These are phyloP conservation scores for Colletotrichum lini DNA, from an alignment of 2,329 filamentous ascomycete species.

Conservation along the genomic window DNA sequence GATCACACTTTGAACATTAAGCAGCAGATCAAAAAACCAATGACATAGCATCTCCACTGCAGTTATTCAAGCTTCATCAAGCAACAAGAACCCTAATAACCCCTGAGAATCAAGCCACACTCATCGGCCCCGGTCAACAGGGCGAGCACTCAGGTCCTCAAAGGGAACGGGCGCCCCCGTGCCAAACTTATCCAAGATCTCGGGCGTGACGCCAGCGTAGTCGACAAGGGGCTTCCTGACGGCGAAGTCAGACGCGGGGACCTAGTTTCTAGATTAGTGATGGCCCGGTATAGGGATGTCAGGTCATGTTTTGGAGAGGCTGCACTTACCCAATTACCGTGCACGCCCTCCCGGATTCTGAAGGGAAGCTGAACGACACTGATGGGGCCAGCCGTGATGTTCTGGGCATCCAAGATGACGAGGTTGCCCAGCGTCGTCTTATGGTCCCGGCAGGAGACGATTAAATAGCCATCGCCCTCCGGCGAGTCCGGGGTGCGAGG, in stretches of 20 bases:
- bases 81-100: no score
- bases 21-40: no score
- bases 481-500: background rate
- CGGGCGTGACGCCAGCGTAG: background rate
- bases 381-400: background rate
- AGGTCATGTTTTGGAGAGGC: no score
- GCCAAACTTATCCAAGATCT: background rate
- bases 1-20: no score
- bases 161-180: background rate
- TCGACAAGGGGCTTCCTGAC: background rate
- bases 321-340: background rate
- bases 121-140: background rate
- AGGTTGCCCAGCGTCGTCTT: background rate
- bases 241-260: background rate
- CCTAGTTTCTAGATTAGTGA: background rate
- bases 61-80: no score
- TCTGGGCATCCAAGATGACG: background rate
- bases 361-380: background rate
- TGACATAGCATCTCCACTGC: no score
- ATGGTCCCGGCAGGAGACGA: background rate
- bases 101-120: no score
- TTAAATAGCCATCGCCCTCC: background rate
- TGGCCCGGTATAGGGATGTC: background rate
- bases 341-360: background rate
- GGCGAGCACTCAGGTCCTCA: background rate